Base-by-base conservation (phyloP, 164 flowering plant genomes). In the Chimonanthus salicifolius region DNA sequence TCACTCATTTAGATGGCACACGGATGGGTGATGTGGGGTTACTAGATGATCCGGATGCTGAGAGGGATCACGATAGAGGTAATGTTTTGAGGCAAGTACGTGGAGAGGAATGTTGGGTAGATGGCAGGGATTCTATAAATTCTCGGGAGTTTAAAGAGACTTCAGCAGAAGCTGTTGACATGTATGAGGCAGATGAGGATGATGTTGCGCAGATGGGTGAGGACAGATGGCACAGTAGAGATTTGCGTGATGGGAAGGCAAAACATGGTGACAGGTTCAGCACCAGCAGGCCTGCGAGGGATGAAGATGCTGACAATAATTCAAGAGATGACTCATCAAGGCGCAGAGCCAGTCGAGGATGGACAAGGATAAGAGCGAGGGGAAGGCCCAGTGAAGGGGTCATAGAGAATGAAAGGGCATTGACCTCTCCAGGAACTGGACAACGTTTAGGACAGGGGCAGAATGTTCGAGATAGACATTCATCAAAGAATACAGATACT, bases 291-390 rank as follows among this genome's bases (percentile, higher is more conserved):
- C 72, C 77, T 50, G 49, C 18, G 13, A 74, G 84, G 72, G 87
- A 83, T 72, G 89, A 83, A 72, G 90, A 86, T 67, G 47, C 60
- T 72, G 98, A 88, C 76, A 94, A 89, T 47, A 84, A 76, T 83
- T 78, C 71, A 6, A 87, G 91, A 84, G 96, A 88, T 54, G 96
- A 90, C 54, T 79, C 85, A 3, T 78, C 85, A 60, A 89, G 91
- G 80, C 87, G 89, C 48, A 85, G 80, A 76, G 50, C 68, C 44
- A 83, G 74, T 71, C 89, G 96, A 74, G 91, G 83, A 69, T 81
- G 75, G 80, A 58, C 77, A 74, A 87, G 84, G 80, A 73, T 76
- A 63, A 88, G 86, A 81, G 91, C 88, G 10, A 93, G 83, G 78
- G 92, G 85, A 49, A 85, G 88, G 81, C 69, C 70, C 50, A 75